Evolutionary conservation across 2,329 filamentous ascomycete species (phyloP), one percentile per base, ranked within the genome.

Genomic region (Rugonectria rugulosa): DNA sequence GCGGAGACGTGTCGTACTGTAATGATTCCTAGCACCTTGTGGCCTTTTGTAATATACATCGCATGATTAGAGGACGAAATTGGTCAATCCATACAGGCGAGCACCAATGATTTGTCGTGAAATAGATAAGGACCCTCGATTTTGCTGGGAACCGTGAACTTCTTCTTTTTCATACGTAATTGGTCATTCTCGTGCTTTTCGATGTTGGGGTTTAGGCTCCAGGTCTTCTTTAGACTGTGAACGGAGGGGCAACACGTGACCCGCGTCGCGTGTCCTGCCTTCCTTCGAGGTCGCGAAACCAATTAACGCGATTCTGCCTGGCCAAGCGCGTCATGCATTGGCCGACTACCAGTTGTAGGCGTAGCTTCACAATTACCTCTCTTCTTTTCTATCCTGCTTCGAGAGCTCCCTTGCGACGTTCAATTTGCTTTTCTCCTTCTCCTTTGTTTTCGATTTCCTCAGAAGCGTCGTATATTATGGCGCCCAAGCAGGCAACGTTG

Each of bases 401-500:
- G 11, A 61, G 38, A 49, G 42, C 49, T 21, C 40, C 47, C 42
- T 44, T 56, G 1, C 52, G 46, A 41, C 31, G 48, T 57, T 26
- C 26, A 21, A 51, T 38, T 20, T 42, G 23, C 20, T 37, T 19
- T 45, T 24, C 60, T 37, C 23, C 57, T 40, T 54, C 47, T 31
- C 49, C 32, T 9, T 57, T 51, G 24, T 21, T 48, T 32, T 24
- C 53, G 45, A 43, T 44, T 43, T n/a, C 31, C 48, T 29, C 40
- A 34, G 31, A 62, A 44, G 48, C n/a, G n/a, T 17, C 57, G 37
- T 59, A 48, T 56, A 65, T 64, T 63, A 80, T 81, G 77, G 77
- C 79, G 64, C 77, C 77, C 37, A 92, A 91, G 72, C 92, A 96
- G 77, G 87, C 90, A 68, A 96, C 90, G 58, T 78, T 96, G 73